phyloP scores from a whole-genome alignment of 2,329 filamentous ascomycete species.

The Berkeleyomyces basicola region DNA sequence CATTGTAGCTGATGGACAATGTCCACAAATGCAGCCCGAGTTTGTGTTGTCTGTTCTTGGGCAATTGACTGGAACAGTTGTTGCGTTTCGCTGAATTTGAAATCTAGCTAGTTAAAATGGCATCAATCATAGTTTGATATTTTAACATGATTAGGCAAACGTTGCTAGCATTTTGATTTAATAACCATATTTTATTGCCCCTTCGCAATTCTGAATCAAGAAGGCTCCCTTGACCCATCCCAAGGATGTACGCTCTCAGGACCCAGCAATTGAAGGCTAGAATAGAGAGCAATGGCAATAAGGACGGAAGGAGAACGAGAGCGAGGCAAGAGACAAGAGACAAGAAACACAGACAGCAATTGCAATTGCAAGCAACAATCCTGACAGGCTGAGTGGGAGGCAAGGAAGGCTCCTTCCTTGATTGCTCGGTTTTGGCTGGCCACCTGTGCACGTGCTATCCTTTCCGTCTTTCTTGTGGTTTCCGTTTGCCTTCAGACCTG shows the following conservation, averaged over 20 bases:
- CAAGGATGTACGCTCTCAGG: background rate
- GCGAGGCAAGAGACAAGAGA: background rate
- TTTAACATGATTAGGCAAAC: too few species aligned
- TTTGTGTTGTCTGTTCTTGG: too few species aligned
- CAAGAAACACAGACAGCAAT: background rate
- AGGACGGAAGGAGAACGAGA: background rate
- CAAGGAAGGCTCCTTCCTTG: background rate
- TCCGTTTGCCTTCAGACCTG: background rate
- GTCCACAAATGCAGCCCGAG: too few species aligned
- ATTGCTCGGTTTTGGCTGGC: background rate
- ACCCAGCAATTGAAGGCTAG: background rate
- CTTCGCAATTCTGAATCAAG: too few species aligned
- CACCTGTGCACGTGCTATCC: background rate
- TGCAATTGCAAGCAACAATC: background rate
- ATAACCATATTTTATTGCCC: too few species aligned
- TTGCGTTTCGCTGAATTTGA: too few species aligned
- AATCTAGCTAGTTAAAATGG: too few species aligned
- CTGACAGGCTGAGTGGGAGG: background rate
- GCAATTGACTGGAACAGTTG: too few species aligned
- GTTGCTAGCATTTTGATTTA: too few species aligned
- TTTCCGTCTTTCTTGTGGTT: background rate
- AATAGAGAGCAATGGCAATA: background rate
- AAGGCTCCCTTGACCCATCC: too few species aligned
- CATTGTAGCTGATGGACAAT: too few species aligned
- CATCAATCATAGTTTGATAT: too few species aligned